Evolutionary conservation across 2,329 filamentous ascomycete species (phyloP).

Genomic region (Penicillium glabrum): DNA sequence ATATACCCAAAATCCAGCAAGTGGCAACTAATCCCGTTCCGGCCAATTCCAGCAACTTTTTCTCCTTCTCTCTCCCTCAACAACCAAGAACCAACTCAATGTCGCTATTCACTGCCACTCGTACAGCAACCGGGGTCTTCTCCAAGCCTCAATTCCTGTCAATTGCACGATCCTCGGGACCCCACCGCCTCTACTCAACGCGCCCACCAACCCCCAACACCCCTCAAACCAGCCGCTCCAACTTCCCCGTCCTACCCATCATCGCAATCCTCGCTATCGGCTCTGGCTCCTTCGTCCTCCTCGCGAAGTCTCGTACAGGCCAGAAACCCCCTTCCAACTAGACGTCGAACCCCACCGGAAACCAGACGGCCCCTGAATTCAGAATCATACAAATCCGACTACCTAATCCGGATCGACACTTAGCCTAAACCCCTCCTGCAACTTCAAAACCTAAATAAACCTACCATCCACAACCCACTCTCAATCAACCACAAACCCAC

Average conservation of each 20-base stretch:
- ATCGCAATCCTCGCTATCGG: slow-evolving; percentile 48
- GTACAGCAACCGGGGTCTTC: slow-evolving; percentile 17
- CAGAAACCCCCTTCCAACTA: slow-evolving; percentile 12
- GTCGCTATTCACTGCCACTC: slow-evolving; percentile 15
- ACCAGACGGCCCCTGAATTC: not conserved
- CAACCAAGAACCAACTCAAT: slow-evolving; percentile 9
- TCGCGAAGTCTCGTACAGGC: slow-evolving; percentile 51
- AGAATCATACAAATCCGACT: not conserved
- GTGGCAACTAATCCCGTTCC: slow-evolving; percentile 18
- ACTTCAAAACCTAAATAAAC: slow-evolving; percentile 29
- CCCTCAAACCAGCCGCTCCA: slow-evolving; percentile 33
- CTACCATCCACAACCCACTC: slow-evolving; percentile 52
- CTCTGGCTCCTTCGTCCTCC: slow-evolving; percentile 51
- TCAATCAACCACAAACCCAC: not conserved
- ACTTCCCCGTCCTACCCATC: slow-evolving; percentile 45
- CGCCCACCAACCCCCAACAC: slow-evolving; percentile 11
- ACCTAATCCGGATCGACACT: slow-evolving; percentile 26
- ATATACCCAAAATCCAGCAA: not conserved
- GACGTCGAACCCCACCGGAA: not conserved
- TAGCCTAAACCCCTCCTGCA: slow-evolving; percentile 29
- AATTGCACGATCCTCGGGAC: slow-evolving; percentile 13
- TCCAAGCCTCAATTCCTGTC: slow-evolving; percentile 12
- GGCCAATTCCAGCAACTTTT: slow-evolving; percentile 11
- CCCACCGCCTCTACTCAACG: slow-evolving; percentile 21
- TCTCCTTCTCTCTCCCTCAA: slow-evolving; percentile 4